Evolutionary conservation across 257 asterid species (phyloP).

Genomic region (Rauvolfia tetraphylla): DNA sequence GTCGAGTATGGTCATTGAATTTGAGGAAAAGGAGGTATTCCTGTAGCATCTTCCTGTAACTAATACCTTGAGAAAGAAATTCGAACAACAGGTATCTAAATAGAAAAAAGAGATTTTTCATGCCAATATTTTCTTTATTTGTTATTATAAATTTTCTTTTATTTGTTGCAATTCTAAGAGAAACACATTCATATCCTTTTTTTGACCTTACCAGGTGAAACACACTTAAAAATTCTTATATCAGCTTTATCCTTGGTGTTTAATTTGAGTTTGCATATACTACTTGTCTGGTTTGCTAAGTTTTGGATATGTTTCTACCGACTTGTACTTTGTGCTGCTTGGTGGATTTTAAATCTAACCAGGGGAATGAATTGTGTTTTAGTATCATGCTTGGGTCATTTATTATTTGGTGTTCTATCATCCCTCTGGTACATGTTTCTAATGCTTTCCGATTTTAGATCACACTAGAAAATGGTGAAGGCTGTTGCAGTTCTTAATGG

Average conservation of each 20-base stretch:
- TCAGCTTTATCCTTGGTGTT: background rate
- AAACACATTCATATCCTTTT: background rate
- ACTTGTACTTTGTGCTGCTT: background rate
- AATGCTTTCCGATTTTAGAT: conserved; percentile 30
- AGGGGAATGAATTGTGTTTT: background rate
- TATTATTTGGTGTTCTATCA: background rate
- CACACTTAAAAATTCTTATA: background rate
- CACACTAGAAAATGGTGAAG: conserved; percentile 82
- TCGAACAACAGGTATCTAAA: background rate
- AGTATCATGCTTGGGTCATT: background rate
- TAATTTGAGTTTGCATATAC: background rate
- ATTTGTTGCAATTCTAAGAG: too few species aligned
- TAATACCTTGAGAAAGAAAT: background rate
- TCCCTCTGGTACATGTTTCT: background rate
- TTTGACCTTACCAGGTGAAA: background rate
- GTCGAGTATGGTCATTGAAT: background rate
- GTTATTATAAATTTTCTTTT: too few species aligned
- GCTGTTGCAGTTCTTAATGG: conserved; percentile 86
- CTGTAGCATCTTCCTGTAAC: background rate
- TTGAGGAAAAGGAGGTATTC: background rate
- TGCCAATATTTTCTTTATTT: background rate
- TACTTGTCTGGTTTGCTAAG: background rate
- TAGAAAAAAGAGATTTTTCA: background rate
- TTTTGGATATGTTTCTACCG: background rate
- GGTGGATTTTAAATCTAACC: background rate